These are phyloP conservation scores for Fusarium dlaminii DNA, from an alignment of 2,329 filamentous ascomycete species.

Conservation along the genomic window DNA sequence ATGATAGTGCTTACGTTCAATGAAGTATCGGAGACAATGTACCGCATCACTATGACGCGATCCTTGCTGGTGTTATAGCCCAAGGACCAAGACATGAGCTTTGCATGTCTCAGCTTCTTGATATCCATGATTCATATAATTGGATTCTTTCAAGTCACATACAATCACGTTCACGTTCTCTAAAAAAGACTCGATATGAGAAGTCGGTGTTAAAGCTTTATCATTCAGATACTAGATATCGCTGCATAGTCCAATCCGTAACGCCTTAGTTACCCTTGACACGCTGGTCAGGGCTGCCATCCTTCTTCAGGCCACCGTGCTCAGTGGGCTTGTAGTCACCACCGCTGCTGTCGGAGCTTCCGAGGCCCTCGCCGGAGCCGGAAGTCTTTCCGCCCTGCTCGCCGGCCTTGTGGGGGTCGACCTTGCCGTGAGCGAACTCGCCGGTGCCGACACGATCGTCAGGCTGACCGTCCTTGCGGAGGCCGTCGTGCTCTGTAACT, in stretches of 20 bases:
- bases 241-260: neutral
- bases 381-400: conserved; percentile 30
- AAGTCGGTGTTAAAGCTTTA: neutral
- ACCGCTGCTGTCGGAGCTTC: neutral
- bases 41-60: neutral
- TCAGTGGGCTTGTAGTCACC: conserved; percentile 29
- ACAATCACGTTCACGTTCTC: too few species aligned
- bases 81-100: rapidly evolving
- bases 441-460: conserved; percentile 35
- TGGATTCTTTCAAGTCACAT: rapidly evolving
- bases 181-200: rapidly evolving
- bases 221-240: neutral
- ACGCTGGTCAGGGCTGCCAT: conserved; percentile 20
- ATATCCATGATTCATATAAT: too few species aligned
- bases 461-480: conserved; percentile 37
- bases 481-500: conserved; percentile 30
- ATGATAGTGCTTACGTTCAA: neutral
- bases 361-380: neutral
- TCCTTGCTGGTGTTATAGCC: too few species aligned
- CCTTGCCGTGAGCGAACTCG: conserved; percentile 39
- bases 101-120: rapidly evolving
- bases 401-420: conserved; percentile 33
- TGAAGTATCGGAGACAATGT: rapidly evolving
- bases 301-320: conserved; percentile 24
- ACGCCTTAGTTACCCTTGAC: conserved; percentile 21